phyloP scores from a whole-genome alignment of 805 yeast species.

The Yamadazyma kitorensis region DNA sequence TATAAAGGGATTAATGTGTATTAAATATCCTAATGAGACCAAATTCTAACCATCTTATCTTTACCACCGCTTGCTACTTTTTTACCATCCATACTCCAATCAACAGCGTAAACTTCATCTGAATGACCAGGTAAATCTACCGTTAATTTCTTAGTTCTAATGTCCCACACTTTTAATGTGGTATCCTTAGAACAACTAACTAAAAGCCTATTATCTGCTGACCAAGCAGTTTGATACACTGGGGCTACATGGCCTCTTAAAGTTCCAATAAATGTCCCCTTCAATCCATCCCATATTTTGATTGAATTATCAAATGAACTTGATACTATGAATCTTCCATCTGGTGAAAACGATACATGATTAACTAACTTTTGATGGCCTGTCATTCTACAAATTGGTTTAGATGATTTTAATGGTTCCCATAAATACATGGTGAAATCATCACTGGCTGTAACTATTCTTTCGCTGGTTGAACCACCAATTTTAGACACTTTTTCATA shows the following conservation, averaged over 20 bases:
- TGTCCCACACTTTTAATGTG: constrained; percentile 94
- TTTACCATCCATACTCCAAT: constrained; percentile 95
- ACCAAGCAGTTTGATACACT: constrained; percentile 97
- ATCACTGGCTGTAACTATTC: constrained; percentile 92
- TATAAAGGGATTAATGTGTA: background rate
- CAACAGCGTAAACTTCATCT: constrained; percentile 95
- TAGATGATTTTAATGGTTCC: constrained; percentile 80
- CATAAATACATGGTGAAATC: constrained; percentile 97
- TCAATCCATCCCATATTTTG: constrained; percentile 93
- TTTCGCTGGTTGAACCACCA: constrained; percentile 59
- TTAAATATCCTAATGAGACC: constrained; percentile 62
- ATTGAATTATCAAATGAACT: constrained; percentile 95
- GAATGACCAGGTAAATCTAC: constrained; percentile 94
- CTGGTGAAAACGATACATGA: constrained; percentile 94
- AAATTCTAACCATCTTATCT: constrained; percentile 88
- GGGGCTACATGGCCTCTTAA: constrained; percentile 97
- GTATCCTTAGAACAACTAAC: constrained; percentile 96
- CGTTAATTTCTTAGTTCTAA: constrained; percentile 75
- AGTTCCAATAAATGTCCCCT: constrained; percentile 86
- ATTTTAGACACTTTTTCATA: constrained; percentile 62
- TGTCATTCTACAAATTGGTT: constrained; percentile 91
- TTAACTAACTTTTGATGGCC: constrained; percentile 97
- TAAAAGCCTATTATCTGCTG: constrained; percentile 85
- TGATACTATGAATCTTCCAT: constrained; percentile 85
- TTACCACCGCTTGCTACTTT: constrained; percentile 97